Evolutionary conservation across 495 filamentous ascomycete genomes (phyloP), one percentile per base, ranked within the genome.

Genomic region (Penicillium crystallinum): DNA sequence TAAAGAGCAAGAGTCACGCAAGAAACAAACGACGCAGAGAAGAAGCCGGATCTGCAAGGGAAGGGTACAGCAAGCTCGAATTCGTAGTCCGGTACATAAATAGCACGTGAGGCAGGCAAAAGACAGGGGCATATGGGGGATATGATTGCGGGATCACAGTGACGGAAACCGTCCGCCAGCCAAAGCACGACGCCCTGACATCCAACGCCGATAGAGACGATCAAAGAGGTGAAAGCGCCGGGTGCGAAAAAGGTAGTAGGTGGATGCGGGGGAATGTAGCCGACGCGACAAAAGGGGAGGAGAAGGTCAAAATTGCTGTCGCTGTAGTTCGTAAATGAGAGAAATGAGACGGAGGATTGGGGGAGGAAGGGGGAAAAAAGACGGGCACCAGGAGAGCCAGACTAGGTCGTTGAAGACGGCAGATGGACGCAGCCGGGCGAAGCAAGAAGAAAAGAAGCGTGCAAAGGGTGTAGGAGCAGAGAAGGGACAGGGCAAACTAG

Each of bases 201-300:
- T 70, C 71, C 71, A 74, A 74, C 71, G 69, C 71, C 69, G 64
- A 67, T 60, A 61, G 55, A 70, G 69, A 74, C 68, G 68, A 66
- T 67, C 67, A 60, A 59, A 52, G 43, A 56, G 46, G 40, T 52
- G 53, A 64, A 70, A 70, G 61, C 56, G 70, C 61, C 61, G 62
- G 64, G 52, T 57, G 64, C 59, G 56, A 52, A 55, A 43, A 62
- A 17, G 33, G 44, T 29, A 43, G 27, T 19, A 54, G 19, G 34
- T 27, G 15, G 42, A 54, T 50, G 41, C 4, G 39, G 43, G 51
- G 47, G 54, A 51, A 58, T 55, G 53, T 57, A 52, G 53, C 53
- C 40, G 25, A 54, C 58, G 46, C 58, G 41, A 54, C 17, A 49
- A 47, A 56, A 50, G 31, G 29, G 36, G 34, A 38, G 41, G 41